Evolutionary conservation across 306 rosid species (phyloP), one percentile per base, ranked within the genome.

Genomic region (Ochetophila trinervis): DNA sequence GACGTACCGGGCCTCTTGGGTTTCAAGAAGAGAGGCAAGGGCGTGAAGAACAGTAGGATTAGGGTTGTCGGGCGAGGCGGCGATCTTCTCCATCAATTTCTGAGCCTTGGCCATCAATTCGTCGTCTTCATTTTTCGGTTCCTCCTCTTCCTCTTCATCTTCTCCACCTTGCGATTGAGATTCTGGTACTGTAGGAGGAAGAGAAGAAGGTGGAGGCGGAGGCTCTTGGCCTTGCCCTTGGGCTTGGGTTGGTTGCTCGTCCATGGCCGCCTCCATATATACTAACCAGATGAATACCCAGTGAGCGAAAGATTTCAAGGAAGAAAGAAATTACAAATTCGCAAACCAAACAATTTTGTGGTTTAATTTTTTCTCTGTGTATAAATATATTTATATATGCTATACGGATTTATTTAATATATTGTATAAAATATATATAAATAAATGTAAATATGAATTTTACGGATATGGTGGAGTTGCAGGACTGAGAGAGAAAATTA

Each of bases 11-110:
- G 82, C 73, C 72, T 94, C 99, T 52, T 90, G 92, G 0, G 80
- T 78, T 79, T 94, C 96, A 11, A 94, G 88, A 61, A 94, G 80
- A 8, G 99, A 80, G 0, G 97, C 96, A 18, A 94, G 87, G 16
- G 99, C 91, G 34, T 94, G 99, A 3, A 94, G 90, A 15, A 79
- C 86, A 24, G 74, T 59, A 27, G 90, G 78, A 47, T 78, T 88
- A 74, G 99, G 97, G 80, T 83, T 90, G 45, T 90, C 95, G 51
- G 90, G 84, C 36, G 91, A 57, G 1, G 88, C 66, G 60, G 87
- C 90, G 55, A 86, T 77, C 83, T 78, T 90, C 17, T 90, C 97
- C 91, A 90, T 94, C 47, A 88, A 83, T 75, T 77, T 86, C 73
- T 81, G 84, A 67, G 90, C 99, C 86, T 79, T 86, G 2, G 79